A percentile compares a stretch with the other conserved stretches of the same genome.
These are phyloP conservation scores for Leishmania turanica DNA, from an alignment of 208 protist genomes.

Conservation along the genomic window DNA sequence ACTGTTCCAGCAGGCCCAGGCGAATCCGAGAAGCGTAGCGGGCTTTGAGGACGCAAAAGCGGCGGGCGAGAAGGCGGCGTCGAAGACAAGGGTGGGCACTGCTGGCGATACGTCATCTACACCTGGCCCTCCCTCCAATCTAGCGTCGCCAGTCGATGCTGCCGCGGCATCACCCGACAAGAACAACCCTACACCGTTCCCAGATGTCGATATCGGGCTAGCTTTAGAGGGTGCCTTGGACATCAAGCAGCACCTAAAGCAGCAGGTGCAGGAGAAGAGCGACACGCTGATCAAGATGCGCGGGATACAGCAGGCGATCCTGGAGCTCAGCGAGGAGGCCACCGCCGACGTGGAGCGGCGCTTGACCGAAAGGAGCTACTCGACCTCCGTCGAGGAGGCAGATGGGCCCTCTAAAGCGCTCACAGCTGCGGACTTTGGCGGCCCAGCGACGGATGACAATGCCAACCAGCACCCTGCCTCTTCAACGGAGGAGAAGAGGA, in stretches of 20 bases:
- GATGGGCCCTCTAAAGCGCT: not conserved
- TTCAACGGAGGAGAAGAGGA: slow-evolving; percentile 7
- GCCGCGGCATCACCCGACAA: not conserved
- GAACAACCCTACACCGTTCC: not conserved
- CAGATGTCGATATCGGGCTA: slow-evolving; percentile 4
- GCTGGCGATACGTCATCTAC: not conserved
- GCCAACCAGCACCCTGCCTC: not conserved
- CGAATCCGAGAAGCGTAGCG: not conserved
- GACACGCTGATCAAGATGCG: slow-evolving; percentile 52
- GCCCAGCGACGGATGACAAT: not conserved
- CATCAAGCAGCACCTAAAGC: slow-evolving; percentile 15
- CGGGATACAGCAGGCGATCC: slow-evolving; percentile 45
- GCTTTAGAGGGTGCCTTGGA: slow-evolving; percentile 16
- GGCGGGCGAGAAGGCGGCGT: not conserved
- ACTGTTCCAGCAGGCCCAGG: not conserved
- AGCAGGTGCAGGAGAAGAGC: slow-evolving; percentile 34
- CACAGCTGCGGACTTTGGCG: not conserved
- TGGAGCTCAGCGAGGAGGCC: slow-evolving; percentile 40
- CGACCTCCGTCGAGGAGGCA: not conserved
- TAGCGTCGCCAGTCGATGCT: not conserved
- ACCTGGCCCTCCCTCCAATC: not conserved
- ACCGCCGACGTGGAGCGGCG: slow-evolving; percentile 34
- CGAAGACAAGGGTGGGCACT: too few species aligned
- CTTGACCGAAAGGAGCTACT: not conserved
- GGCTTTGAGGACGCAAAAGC: not conserved